Evolutionary conservation across 352 stramenopile genomes (phyloP), one percentile per base, ranked within the genome.

Genomic region (Pythium brassicae): DNA sequence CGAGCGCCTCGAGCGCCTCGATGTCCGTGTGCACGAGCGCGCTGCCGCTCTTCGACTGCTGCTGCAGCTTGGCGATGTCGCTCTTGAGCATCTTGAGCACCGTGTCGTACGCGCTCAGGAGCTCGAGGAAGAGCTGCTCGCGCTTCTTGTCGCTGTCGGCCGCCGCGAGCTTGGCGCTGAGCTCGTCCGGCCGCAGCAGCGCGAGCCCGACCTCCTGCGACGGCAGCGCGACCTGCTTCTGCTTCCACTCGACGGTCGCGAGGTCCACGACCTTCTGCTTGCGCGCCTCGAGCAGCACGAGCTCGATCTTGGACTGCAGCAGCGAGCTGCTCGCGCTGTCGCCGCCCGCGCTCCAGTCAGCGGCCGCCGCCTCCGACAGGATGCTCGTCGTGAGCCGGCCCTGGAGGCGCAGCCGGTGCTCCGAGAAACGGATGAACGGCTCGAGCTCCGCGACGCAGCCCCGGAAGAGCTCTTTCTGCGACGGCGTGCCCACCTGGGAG

Each of bases 201-300:
- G 79, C 77, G 44, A 94, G 47, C 29, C 68, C 76, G 27, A 94
- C 68, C 59, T 92, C 82, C 54, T 92, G 77, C 23, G 76, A 86
- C 2, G 81, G 78, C 32, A 94, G 64, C 11, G 78, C 73, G 19
- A 94, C 63, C 52, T 86, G 64, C 66, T 89, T 84, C 43, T 86
- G 73, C 69, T 91, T 92, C 83, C 81, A 94, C 54, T 78, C 70
- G 56, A 94, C 83, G 0, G 76, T 89, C 46, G 72, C 81, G n/a
- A 94, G 61, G 55, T 75, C 78, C 15, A 82, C 83, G n/a, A 88
- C 83, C 68, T 94, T 94, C 50, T 91, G 76, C 68, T 92, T 94
- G 25, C 81, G 79, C 43, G 83, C 79, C 50, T 89, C 83, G n/a
- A 91, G 69, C 45, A 94, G 64, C 52, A 94, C 83, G 32, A 86